Evolutionary conservation across 1,284 basidiomycete species (phyloP).

Genomic region (Cystobasidiaceae sp.): DNA sequence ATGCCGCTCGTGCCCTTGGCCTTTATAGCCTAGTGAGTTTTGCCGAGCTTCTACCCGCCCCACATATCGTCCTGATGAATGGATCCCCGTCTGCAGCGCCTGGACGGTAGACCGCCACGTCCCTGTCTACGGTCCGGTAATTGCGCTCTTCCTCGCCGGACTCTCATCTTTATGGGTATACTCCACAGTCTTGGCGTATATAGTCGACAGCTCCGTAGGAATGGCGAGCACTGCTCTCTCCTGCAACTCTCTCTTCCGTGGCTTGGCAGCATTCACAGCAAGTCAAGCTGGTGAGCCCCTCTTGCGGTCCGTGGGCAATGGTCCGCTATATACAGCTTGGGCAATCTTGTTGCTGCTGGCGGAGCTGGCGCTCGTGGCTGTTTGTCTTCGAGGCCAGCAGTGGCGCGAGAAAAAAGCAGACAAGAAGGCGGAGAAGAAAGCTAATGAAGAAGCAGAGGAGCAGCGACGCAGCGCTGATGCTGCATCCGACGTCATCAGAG

Average conservation of each 20-base stretch:
- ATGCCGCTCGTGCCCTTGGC: slow-evolving; percentile 47
- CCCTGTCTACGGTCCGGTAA: slow-evolving; percentile 31
- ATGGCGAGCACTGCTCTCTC: slow-evolving; percentile 64
- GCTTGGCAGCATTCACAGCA: slow-evolving; percentile 41
- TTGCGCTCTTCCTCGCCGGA: slow-evolving; percentile 38
- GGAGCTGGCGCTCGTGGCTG: not conserved
- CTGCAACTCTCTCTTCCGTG: slow-evolving; percentile 64
- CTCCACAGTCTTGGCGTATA: slow-evolving; percentile 61
- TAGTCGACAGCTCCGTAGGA: slow-evolving; percentile 63
- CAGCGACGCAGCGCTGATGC: not conserved
- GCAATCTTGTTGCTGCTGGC: slow-evolving; percentile 9
- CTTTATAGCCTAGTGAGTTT: slow-evolving; percentile 56
- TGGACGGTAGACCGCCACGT: slow-evolving; percentile 13
- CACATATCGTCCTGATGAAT: slow-evolving; percentile 58
- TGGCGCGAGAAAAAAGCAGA: slow-evolving; percentile 6
- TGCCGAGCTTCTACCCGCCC: not conserved
- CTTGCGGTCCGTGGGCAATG: slow-evolving; percentile 32
- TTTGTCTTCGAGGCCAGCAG: not conserved
- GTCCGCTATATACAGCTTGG: slow-evolving; percentile 36
- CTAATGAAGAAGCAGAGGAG: not conserved
- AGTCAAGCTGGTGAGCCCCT: slow-evolving; percentile 35
- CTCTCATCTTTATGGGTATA: slow-evolving; percentile 58
- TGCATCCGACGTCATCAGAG: slow-evolving; percentile 2
- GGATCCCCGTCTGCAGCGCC: not conserved
- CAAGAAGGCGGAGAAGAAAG: not conserved